Evolutionary conservation across 2,329 filamentous ascomycete species (phyloP), one percentile per base, ranked within the genome.

Genomic region (Colletotrichum endophyticum): DNA sequence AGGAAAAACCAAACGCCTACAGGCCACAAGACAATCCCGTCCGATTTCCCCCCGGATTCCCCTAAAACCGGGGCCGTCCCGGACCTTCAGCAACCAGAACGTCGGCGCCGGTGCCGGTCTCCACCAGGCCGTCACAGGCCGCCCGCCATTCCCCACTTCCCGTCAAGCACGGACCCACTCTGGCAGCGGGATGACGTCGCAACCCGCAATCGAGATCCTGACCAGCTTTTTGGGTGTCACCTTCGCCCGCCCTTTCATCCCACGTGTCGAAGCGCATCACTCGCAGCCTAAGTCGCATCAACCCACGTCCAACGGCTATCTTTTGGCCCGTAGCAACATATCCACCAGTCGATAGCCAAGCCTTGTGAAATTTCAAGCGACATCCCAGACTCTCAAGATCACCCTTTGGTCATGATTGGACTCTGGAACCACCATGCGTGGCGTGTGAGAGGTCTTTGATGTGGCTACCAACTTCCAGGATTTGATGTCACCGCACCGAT

Each of bases 391-490:
- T 13, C 30, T 36, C n/a, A 0, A 22, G 28, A 13, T 22, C n/a
- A n/a, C n/a, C 22, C 39, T 30, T 22, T 57, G 34, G 22, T 16
- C 32, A 22, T 25, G 25, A 73, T 16, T 63, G 56, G 57, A 27
- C 13, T 11, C 32, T 70, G 27, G 15, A 49, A n/a, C 39, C 39
- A n/a, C 19, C 19, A 0, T 49, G 36, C 49, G 74, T 76, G 74
- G 74, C 70, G 74, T 69, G 59, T 7, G 28, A 39, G 34, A 44
- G n/a, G 27, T 28, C n/a, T 16, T 49, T 19, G 34, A 68, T 73
- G 70, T 75, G 74, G 74, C 74, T 76, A 66, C 75, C 75, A 75
- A 75, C 75, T 75, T 77, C 61, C 75, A 71, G 66, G 75, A 75
- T 67, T 71, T 70, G 28, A 53, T 28, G 59, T 66, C 61, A 49